These are phyloP conservation scores for Spathaspora boniae DNA, from an alignment of 805 yeast species.

Conservation along the genomic window DNA sequence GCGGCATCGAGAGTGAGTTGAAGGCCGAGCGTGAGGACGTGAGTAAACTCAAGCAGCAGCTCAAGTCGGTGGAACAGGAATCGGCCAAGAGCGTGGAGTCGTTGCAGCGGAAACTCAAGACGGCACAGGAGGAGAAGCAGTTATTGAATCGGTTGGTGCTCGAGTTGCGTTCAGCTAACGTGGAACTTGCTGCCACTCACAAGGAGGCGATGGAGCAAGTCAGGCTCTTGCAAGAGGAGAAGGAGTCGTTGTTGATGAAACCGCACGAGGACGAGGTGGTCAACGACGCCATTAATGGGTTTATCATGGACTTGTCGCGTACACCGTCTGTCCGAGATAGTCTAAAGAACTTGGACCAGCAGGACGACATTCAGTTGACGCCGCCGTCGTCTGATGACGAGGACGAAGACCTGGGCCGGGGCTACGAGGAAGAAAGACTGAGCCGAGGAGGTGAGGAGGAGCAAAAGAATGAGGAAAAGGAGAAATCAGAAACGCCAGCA, in stretches of 20 bases:
- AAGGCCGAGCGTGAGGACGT: slow-evolving; percentile 12
- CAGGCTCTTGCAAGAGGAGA: slow-evolving; percentile 5
- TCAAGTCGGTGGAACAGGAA: slow-evolving; percentile 10
- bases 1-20: slow-evolving; percentile 15
- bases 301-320: slow-evolving; percentile 10
- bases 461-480: background rate
- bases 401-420: slow-evolving; percentile 3
- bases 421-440: slow-evolving; percentile 1
- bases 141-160: background rate
- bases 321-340: slow-evolving; percentile 10
- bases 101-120: slow-evolving; percentile 3
- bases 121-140: slow-evolving; percentile 1
- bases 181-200: slow-evolving; percentile 1
- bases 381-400: slow-evolving; percentile 11
- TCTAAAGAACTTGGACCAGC: slow-evolving; percentile 4
- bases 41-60: slow-evolving; percentile 14
- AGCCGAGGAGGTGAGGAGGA: background rate
- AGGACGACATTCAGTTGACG: slow-evolving; percentile 8
- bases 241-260: background rate
- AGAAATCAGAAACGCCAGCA: background rate
- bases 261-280: slow-evolving; percentile 4
- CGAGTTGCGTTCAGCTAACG: slow-evolving; percentile 2
- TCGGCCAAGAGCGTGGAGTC: slow-evolving; percentile 2
- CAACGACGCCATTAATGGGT: slow-evolving; percentile 10
- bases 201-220: slow-evolving; percentile 2